Conservation (phyloP, 331 rosid species). For the Saraca asoca region DNA sequence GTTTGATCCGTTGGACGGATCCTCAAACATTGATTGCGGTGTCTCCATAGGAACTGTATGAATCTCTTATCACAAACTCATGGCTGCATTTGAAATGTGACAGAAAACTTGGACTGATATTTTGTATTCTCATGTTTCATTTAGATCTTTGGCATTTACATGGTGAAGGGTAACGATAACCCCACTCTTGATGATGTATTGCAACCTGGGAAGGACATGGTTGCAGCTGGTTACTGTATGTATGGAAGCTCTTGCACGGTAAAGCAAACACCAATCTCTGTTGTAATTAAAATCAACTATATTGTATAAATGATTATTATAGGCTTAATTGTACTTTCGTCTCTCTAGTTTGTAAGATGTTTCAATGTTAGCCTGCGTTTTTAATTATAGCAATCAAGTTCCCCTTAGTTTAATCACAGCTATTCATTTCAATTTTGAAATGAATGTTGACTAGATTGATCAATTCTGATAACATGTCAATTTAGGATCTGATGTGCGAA, state of each 20-base stretch:
- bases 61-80: conserved; percentile 6
- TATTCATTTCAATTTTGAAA: no score
- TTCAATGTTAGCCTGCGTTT: not conserved
- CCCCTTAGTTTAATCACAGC: not conserved
- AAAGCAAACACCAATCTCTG: conserved; percentile 30
- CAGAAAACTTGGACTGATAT: not conserved
- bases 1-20: conserved; percentile 94
- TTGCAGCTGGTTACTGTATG: conserved; percentile 99
- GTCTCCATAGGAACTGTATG: conserved; percentile 97
- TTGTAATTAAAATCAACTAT: not conserved
- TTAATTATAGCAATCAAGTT: no score
- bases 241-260: conserved; percentile 99
- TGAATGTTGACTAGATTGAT: no score
- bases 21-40: conserved; percentile 95
- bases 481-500: no score
- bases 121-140: conserved; percentile 29
- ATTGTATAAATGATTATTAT: no score
- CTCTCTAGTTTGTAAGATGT: no score
- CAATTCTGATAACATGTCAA: no score
- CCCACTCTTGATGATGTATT: conserved; percentile 62
- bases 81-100: not conserved
- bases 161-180: conserved; percentile 47
- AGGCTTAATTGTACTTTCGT: no score
- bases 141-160: conserved; percentile 88
- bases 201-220: conserved; percentile 74